Base-by-base conservation (phyloP, 805 yeast genomes). In the Wickerhamomyces chambardii region DNA sequence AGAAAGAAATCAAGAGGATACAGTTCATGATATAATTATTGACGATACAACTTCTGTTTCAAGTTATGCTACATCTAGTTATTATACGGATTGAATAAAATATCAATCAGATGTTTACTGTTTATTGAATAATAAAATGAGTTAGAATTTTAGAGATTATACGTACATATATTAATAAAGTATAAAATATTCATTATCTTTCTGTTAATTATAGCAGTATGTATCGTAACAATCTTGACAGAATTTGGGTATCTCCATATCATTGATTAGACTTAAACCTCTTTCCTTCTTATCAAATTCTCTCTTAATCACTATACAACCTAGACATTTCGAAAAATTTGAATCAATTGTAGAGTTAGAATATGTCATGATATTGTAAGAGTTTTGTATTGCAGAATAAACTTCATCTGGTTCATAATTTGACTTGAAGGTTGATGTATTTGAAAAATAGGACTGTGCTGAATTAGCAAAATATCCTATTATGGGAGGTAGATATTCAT, bases 381-480 rank as follows among this genome's bases (percentile, higher is more conserved):
- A 81, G 43, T 75, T 76, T 28, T 56, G 48, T 21, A 75, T 48
- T 73, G 75, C 67, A 4, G 55, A 51, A 3, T 44, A 37, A 5
- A 62, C 57, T 46, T 77, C 82, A 0, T 46, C 48, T 11, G 53
- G 47, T 3, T 60, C 61, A 48, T 75, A 78, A 17, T 68, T 64
- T 33, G 73, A 51, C 42, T 73, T 70, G 51, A 78, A 77, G 0
- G 84, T 77, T 2, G 83, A 75, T 1, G 70, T 66, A 47, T 77
- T 78, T 3, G 82, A 65, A 0, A 51, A 40, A 39, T 52, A 70
- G 0, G 68, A 50, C 34, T 62, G 58, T 17, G 61, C 41, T 3
- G 58, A 45, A 45, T 77, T 78, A 4, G 73, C 66, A 33, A 62
- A 56, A 44, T 76, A 75, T 0, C 77, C 63, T 15, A 77, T 59